phyloP scores from a whole-genome alignment of 345 rosid genomes.

The Gossypium raimondii region DNA sequence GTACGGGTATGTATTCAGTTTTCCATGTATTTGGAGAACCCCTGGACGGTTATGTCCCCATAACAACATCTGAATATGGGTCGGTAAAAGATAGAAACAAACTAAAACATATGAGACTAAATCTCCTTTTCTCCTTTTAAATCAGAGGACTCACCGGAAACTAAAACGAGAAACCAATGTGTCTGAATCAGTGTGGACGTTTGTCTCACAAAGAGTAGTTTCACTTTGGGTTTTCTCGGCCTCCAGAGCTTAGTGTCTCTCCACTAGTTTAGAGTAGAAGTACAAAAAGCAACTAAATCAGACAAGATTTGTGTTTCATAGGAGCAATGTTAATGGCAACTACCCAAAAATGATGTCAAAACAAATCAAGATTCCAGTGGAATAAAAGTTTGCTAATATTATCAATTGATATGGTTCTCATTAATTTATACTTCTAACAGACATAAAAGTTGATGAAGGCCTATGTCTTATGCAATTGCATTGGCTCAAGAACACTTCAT shows the following conservation, averaged over 20 bases:
- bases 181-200: slow-evolving; percentile 26
- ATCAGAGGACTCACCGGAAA: slow-evolving; percentile 30
- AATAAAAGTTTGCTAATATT: not conserved
- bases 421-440: not conserved
- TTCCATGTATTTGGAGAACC: not conserved
- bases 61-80: not conserved
- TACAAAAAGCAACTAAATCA: slow-evolving; percentile 24
- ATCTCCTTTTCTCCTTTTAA: slow-evolving; percentile 28
- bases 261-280: slow-evolving; percentile 72
- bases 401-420: not conserved
- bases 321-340: too few relatives aligned
- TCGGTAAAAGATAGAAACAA: too few relatives aligned
- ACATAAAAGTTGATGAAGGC: not conserved
- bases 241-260: slow-evolving; percentile 76
- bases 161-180: slow-evolving; percentile 25
- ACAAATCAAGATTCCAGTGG: not conserved
- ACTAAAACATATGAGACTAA: slow-evolving; percentile 13
- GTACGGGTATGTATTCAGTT: too few relatives aligned
- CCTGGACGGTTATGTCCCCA: not conserved
- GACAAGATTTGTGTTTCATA: not conserved
- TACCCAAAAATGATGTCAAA: too few relatives aligned
- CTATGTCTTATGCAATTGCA: not conserved
- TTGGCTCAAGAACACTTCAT: not conserved
- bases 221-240: slow-evolving; percentile 70
- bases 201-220: slow-evolving; percentile 26